A percentile compares a stretch with the other conserved stretches of the same genome.
Conservation (phyloP, 2,329 filamentous ascomycete genomes). For the Neophaeococcomyces aloes region DNA sequence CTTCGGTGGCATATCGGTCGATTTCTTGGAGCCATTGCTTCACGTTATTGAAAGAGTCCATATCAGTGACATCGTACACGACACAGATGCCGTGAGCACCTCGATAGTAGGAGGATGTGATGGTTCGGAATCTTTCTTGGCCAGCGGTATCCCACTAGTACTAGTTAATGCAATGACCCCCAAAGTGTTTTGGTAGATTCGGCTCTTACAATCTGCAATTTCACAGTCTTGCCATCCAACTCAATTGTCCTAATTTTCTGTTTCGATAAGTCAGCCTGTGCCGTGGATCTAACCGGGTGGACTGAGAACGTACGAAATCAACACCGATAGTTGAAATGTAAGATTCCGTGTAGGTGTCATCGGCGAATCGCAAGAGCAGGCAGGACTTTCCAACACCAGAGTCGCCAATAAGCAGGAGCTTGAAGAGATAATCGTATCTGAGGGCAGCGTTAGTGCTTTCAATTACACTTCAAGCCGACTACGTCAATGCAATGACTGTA, state of each 20-base stretch:
- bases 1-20: constrained; percentile 96
- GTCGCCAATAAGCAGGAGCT: constrained; percentile 99
- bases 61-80: constrained; percentile 99
- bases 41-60: constrained; percentile 99
- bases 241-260: constrained; percentile 99
- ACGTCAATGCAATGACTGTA: neutral
- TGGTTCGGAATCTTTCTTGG: constrained; percentile 98
- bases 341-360: constrained; percentile 98
- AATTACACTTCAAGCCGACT: neutral
- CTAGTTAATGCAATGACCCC: constrained; percentile 13
- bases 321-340: constrained; percentile 99
- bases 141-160: constrained; percentile 94
- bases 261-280: constrained; percentile 3
- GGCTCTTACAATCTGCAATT: constrained; percentile 85
- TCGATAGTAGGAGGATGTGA: constrained; percentile 98
- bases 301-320: constrained; percentile 67
- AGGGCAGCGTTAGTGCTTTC: neutral
- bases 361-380: constrained; percentile 91
- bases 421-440: constrained; percentile 99
- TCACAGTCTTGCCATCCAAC: constrained; percentile 98
- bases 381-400: constrained; percentile 99
- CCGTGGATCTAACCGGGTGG: neutral
- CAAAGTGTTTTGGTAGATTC: neutral
- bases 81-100: constrained; percentile 98
- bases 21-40: constrained; percentile 99